A percentile compares a stretch with the other conserved stretches of the same genome.
Conservation (phyloP, 257 asterid genomes). For the Mitragyna speciosa region DNA sequence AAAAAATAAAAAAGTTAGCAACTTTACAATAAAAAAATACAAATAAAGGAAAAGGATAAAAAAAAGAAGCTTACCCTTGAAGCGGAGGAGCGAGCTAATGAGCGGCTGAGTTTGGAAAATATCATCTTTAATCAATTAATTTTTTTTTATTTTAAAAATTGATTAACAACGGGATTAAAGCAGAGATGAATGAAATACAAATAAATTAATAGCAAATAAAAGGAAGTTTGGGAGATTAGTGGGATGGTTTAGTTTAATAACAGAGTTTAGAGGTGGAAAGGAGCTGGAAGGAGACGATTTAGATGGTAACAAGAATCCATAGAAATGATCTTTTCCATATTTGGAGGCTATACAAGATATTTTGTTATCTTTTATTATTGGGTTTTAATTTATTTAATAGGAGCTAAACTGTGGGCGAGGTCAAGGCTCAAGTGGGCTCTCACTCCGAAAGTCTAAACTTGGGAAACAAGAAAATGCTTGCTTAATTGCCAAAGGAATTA, state of each 20-base stretch:
- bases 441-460: not conserved
- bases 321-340: not conserved
- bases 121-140: constrained; percentile 35
- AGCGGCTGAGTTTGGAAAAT: constrained; percentile 52
- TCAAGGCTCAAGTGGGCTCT: no score
- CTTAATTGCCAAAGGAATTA: no score
- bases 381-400: not conserved
- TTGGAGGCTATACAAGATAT: not conserved
- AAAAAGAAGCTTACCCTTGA: constrained; percentile 42
- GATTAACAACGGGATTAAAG: not conserved
- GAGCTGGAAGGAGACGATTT: not conserved
- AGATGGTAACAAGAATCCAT: not conserved
- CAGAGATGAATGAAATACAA: not conserved
- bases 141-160: not conserved
- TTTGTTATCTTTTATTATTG: not conserved
- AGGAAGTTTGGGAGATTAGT: not conserved
- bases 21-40: not conserved
- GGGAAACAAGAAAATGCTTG: constrained; percentile 13
- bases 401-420: no score
- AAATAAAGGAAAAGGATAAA: not conserved
- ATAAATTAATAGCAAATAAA: not conserved
- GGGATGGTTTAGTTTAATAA: not conserved
- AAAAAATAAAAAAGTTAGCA: not conserved
- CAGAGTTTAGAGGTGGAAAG: not conserved
- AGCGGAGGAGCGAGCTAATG: constrained; percentile 53